Evolutionary conservation across 306 rosid genomes (phyloP).

Genomic region (Senna siamea): DNA sequence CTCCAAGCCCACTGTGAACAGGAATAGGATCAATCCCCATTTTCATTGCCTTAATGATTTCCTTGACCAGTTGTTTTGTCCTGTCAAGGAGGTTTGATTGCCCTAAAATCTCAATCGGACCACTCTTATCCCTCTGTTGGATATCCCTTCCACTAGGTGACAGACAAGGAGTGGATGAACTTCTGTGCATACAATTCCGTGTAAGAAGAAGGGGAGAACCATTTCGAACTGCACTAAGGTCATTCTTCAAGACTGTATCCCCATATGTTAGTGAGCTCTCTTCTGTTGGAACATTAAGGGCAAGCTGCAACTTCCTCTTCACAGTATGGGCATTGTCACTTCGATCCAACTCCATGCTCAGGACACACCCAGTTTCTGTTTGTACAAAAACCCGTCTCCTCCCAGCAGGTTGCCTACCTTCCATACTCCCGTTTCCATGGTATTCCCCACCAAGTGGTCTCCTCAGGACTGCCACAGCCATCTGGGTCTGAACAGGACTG

Average conservation of each 20-base stretch:
- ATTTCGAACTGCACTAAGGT: slow-evolving; percentile 78
- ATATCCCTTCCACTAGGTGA: slow-evolving; percentile 88
- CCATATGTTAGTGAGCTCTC: slow-evolving; percentile 92
- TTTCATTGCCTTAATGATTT: slow-evolving; percentile 73
- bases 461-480: slow-evolving; percentile 80
- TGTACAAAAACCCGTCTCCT: slow-evolving; percentile 88
- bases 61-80: slow-evolving; percentile 58
- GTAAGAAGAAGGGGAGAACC: slow-evolving; percentile 89
- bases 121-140: slow-evolving; percentile 83
- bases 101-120: slow-evolving; percentile 87
- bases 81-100: slow-evolving; percentile 56
- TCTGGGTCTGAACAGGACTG: slow-evolving; percentile 96
- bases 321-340: slow-evolving; percentile 93
- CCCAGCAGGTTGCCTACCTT: slow-evolving; percentile 67
- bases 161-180: slow-evolving; percentile 96
- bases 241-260: slow-evolving; percentile 85
- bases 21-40: slow-evolving; percentile 87
- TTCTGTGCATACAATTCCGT: slow-evolving; percentile 76
- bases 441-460: slow-evolving; percentile 67
- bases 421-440: slow-evolving; percentile 60
- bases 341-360: slow-evolving; percentile 91
- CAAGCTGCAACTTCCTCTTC: slow-evolving; percentile 92
- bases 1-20: slow-evolving; percentile 90
- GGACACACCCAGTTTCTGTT: slow-evolving; percentile 87
- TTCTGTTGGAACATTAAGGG: slow-evolving; percentile 85